A percentile compares a stretch with the other conserved stretches of the same genome.
Evolutionary conservation across 345 rosid genomes (phyloP).

Genomic region (Gossypium bickii): DNA sequence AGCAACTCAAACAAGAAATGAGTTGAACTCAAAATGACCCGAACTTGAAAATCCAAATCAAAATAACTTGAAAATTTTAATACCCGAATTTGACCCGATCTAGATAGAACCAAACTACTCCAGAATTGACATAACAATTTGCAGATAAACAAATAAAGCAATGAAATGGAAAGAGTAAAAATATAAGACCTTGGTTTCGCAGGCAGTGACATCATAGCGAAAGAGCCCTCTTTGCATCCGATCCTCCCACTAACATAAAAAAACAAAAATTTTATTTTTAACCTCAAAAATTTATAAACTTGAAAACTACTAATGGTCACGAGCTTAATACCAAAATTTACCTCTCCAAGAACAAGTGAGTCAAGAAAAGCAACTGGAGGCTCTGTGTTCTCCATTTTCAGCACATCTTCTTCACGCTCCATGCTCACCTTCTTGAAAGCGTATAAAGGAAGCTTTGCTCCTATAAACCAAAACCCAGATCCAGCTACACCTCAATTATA

Average conservation of each 20-base stretch:
- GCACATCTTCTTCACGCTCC: constrained; percentile 22
- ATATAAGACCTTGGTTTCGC: constrained; percentile 74
- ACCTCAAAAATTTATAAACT: neutral
- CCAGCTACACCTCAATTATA: neutral
- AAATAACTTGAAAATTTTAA: too few species aligned
- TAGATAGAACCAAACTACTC: neutral
- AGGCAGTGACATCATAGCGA: constrained; percentile 92
- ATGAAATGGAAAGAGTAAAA: neutral
- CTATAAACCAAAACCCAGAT: constrained; percentile 28
- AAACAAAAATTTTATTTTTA: constrained; percentile 9
- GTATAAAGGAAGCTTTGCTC: constrained; percentile 71
- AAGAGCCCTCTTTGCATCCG: constrained; percentile 84
- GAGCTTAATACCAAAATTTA: constrained; percentile 25
- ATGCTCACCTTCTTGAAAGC: constrained; percentile 49
- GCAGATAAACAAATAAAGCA: constrained; percentile 3
- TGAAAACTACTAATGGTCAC: neutral
- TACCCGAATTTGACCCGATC: too few species aligned
- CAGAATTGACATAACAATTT: neutral
- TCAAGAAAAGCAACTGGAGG: constrained; percentile 67
- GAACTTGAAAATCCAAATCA: too few species aligned
- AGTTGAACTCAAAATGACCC: too few species aligned
- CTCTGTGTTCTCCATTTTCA: constrained; percentile 28
- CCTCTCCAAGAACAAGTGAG: constrained; percentile 79
- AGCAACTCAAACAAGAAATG: too few species aligned
- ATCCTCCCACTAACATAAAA: constrained; percentile 80